Conservation (phyloP, 2,329 filamentous ascomycete species). For the Pyricularia pennisetigena region DNA sequence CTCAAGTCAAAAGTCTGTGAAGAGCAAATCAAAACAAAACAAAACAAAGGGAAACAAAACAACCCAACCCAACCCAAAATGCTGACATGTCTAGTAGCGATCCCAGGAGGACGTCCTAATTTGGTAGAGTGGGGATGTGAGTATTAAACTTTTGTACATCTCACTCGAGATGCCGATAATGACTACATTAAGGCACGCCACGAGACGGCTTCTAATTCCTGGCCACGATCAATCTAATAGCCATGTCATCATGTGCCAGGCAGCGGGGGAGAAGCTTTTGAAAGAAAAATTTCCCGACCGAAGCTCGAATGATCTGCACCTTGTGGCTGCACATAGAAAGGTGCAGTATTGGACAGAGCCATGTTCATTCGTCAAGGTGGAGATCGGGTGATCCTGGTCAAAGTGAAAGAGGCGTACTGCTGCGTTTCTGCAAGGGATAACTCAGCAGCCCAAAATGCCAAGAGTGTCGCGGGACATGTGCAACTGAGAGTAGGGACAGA, state of each 20-base stretch:
- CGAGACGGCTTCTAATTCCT: background rate
- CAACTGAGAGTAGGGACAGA: background rate
- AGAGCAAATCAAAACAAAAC: background rate
- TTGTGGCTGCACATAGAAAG: background rate
- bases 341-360: background rate
- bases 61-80: background rate
- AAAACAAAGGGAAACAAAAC: background rate
- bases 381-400: background rate
- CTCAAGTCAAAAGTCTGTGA: background rate
- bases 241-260: background rate
- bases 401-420: background rate
- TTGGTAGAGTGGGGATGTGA: background rate
- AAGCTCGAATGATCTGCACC: background rate
- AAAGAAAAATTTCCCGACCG: background rate
- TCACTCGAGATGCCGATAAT: background rate
- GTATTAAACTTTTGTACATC: background rate
- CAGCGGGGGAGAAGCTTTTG: background rate
- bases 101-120: background rate
- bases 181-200: background rate
- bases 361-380: background rate
- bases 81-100: background rate
- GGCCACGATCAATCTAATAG: background rate
- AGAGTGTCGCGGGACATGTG: background rate
- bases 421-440: background rate
- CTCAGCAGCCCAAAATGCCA: background rate